Evolutionary conservation across 2,329 filamentous ascomycete species (phyloP), one percentile per base, ranked within the genome.

Genomic region (Cladosporium phlei): DNA sequence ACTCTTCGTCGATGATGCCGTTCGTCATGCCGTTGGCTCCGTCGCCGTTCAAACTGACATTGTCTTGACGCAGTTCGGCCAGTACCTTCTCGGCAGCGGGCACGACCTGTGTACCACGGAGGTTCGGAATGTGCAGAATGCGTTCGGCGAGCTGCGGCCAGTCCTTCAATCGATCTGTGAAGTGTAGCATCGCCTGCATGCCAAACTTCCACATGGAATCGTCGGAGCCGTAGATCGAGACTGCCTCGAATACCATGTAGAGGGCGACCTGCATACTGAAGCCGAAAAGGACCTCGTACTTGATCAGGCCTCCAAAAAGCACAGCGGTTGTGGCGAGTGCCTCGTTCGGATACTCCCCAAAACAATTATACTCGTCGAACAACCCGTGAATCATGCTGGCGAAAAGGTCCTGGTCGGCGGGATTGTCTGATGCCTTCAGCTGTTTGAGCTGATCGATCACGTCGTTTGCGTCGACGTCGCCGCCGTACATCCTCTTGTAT

Each of bases 171-270:
- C 93, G 82, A 29, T 80, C 77, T 46, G 88, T 83, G 45, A 97
- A 79, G 65, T 97, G 89, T 64, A 96, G 84, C 50, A 98, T 77
- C 12, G 93, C 93, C 64, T 98, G 93, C 10, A 98, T 77, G 9
- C 94, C 93, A 63, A 98, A 98, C 60, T 96, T 95, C 73, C 93
- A 97, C 93, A 98, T 97, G 1, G 88, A 83, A 51, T 90, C 83
- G 24, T 94, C 86, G 1, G 86, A 81, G 24, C 78, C 72, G 59
- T 93, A 88, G 53, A 95, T 89, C 54, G 88, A 79, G 19, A 98
- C 89, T 10, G 93, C 88, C 65, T 98, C 90, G n/a, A 97, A 74
- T 53, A 98, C 95, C 88, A 98, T 96, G 12, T 87, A 89, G 12
- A 97, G 74, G n/a, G 88, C 93, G 47, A 95, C 89, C 62, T 95